phyloP scores from a whole-genome alignment of 106 monocot species.

The Platanthera zijinensis region DNA sequence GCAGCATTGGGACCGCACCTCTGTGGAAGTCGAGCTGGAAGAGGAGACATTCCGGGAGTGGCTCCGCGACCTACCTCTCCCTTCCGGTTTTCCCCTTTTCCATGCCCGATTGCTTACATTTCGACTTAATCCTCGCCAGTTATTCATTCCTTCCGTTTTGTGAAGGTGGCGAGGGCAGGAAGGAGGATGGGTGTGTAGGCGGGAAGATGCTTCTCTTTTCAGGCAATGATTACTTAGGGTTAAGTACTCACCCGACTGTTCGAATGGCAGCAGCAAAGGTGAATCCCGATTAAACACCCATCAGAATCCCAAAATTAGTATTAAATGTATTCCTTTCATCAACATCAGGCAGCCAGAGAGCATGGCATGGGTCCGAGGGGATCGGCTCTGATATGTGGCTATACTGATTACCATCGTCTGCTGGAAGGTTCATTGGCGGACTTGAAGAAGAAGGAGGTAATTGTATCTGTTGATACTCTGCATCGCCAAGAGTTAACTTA shows the following conservation, averaged over 20 bases:
- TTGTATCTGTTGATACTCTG: not conserved
- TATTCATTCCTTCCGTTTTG: not conserved
- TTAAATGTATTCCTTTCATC: not conserved
- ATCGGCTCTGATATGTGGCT: constrained; percentile 81
- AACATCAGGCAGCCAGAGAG: constrained; percentile 46
- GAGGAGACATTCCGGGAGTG: constrained; percentile 36
- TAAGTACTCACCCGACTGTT: constrained; percentile 73
- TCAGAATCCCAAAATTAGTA: not conserved
- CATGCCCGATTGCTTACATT: not conserved
- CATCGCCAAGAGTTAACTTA: not conserved
- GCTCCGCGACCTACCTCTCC: constrained; percentile 36
- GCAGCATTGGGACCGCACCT: constrained; percentile 53
- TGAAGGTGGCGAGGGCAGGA: not conserved
- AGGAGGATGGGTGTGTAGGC: constrained; percentile 1
- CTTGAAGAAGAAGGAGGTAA: constrained; percentile 93
- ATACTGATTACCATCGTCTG: constrained; percentile 66
- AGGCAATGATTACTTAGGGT: constrained; percentile 83
- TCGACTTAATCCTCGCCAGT: not conserved
- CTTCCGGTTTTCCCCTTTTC: constrained; percentile 10
- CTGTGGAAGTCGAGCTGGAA: constrained; percentile 58
- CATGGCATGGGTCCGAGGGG: constrained; percentile 89
- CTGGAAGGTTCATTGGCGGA: constrained; percentile 64
- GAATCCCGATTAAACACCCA: not conserved
- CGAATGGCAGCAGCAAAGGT: constrained; percentile 55
- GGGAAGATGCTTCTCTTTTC: constrained; percentile 79